phyloP scores from a whole-genome alignment of 2,329 filamentous ascomycete genomes.

The Elsinoe perseae region DNA sequence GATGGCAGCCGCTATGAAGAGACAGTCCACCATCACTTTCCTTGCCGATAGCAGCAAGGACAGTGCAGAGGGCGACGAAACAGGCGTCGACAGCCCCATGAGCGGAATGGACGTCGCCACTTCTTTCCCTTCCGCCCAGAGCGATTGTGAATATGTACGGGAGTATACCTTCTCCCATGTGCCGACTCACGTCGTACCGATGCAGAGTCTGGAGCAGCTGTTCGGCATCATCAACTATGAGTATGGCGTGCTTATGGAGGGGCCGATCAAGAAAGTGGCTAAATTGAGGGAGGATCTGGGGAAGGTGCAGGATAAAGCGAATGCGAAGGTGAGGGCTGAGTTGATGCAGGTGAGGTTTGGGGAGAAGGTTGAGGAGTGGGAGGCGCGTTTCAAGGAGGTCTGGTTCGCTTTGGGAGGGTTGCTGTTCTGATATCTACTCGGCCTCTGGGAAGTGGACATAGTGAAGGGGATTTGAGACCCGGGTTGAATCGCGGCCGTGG shows the following conservation, averaged over 20 bases:
- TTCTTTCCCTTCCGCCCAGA: neutral
- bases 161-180: neutral
- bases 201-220: neutral
- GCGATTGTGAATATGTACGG: neutral
- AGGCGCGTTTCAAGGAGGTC: neutral
- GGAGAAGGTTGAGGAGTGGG: neutral
- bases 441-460: neutral
- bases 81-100: neutral
- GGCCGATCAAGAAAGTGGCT: neutral
- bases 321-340: neutral
- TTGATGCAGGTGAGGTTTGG: neutral
- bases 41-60: neutral
- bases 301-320: neutral
- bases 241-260: neutral
- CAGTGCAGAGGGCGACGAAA: neutral
- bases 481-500: no score
- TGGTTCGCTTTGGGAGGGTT: neutral
- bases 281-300: neutral
- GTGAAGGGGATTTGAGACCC: no score
- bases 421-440: neutral
- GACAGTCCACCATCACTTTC: neutral
- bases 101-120: neutral
- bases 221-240: neutral
- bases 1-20: neutral
- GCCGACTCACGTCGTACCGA: neutral